A percentile compares a stretch with the other conserved stretches of the same genome.
phyloP scores from a whole-genome alignment of 1,284 basidiomycete species.

The Papiliotrema nemorosa region DNA sequence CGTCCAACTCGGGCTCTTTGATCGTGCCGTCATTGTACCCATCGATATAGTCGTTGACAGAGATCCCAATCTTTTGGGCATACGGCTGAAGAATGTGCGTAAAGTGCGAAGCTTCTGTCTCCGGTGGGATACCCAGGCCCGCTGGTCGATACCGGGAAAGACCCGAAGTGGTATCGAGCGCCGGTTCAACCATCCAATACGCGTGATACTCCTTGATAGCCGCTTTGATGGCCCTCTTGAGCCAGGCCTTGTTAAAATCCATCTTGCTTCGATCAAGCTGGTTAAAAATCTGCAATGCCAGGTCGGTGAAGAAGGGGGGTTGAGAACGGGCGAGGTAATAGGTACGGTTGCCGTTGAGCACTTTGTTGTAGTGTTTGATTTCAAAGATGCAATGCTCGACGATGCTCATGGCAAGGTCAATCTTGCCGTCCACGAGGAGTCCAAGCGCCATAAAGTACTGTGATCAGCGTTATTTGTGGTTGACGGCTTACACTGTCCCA shows the following conservation, averaged over 20 bases:
- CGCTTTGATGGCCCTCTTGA: slow-evolving; percentile 90
- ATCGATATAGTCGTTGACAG: slow-evolving; percentile 96
- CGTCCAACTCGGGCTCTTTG: slow-evolving; percentile 84
- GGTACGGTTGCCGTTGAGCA: slow-evolving; percentile 49
- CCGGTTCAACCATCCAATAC: slow-evolving; percentile 90
- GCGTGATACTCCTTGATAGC: slow-evolving; percentile 99
- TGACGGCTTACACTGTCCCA: slow-evolving; percentile 42
- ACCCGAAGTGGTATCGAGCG: slow-evolving; percentile 88
- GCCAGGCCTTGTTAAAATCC: slow-evolving; percentile 80
- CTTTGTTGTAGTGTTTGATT: slow-evolving; percentile 94
- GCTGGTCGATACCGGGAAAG: slow-evolving; percentile 90
- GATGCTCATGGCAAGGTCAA: slow-evolving; percentile 92
- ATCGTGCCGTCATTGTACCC: slow-evolving; percentile 84
- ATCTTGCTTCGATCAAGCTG: slow-evolving; percentile 82
- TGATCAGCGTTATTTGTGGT: neutral
- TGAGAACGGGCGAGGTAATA: slow-evolving; percentile 89
- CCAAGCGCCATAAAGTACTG: slow-evolving; percentile 59
- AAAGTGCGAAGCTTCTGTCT: slow-evolving; percentile 97
- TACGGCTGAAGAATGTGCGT: slow-evolving; percentile 95
- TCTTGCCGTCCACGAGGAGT: slow-evolving; percentile 87
- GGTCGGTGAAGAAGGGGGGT: slow-evolving; percentile 97
- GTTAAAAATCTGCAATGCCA: slow-evolving; percentile 96
- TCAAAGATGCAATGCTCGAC: slow-evolving; percentile 99
- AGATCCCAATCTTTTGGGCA: slow-evolving; percentile 86
- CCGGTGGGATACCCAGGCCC: slow-evolving; percentile 93